A percentile compares a stretch with the other conserved stretches of the same genome.
These are phyloP conservation scores for Fusarium setosum DNA, from an alignment of 2,329 filamentous ascomycete genomes.

Conservation along the genomic window DNA sequence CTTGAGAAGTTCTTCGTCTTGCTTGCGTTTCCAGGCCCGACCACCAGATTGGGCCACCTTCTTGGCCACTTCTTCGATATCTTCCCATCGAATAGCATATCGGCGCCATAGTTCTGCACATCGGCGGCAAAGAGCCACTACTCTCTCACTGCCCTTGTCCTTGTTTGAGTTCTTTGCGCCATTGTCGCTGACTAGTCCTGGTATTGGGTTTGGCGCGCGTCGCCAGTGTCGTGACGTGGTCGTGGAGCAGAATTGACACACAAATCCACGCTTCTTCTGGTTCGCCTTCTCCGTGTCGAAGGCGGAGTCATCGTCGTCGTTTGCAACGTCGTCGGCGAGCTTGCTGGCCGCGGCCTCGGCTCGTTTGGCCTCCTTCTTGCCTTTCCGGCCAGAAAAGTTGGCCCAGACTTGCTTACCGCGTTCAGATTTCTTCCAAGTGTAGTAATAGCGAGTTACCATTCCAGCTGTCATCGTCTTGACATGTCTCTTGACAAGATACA, in stretches of 20 bases:
- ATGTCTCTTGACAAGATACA: slow-evolving; percentile 83
- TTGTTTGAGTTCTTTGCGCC: slow-evolving; percentile 70
- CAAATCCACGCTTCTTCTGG: slow-evolving; percentile 83
- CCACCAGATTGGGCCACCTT: slow-evolving; percentile 85
- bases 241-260: slow-evolving; percentile 92
- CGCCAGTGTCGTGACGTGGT: slow-evolving; percentile 90
- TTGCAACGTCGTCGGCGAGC: slow-evolving; percentile 90
- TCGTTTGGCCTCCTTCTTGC: slow-evolving; percentile 86
- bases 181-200: slow-evolving; percentile 75
- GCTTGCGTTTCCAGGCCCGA: slow-evolving; percentile 85
- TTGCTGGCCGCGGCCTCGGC: slow-evolving; percentile 78
- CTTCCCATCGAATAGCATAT: slow-evolving; percentile 96
- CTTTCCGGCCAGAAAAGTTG: slow-evolving; percentile 86
- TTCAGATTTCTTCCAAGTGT: slow-evolving; percentile 96
- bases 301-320: slow-evolving; percentile 93
- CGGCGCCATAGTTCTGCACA: slow-evolving; percentile 95
- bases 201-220: slow-evolving; percentile 81
- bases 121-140: slow-evolving; percentile 87
- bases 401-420: slow-evolving; percentile 91
- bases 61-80: slow-evolving; percentile 89
- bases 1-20: slow-evolving; percentile 90
- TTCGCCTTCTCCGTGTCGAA: slow-evolving; percentile 90
- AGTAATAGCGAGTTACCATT: slow-evolving; percentile 92
- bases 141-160: slow-evolving; percentile 80
- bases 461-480: slow-evolving; percentile 85